Evolutionary conservation across 768 basidiomycete species (phyloP), one percentile per base, ranked within the genome.

Genomic region (Kwoniella pini): DNA sequence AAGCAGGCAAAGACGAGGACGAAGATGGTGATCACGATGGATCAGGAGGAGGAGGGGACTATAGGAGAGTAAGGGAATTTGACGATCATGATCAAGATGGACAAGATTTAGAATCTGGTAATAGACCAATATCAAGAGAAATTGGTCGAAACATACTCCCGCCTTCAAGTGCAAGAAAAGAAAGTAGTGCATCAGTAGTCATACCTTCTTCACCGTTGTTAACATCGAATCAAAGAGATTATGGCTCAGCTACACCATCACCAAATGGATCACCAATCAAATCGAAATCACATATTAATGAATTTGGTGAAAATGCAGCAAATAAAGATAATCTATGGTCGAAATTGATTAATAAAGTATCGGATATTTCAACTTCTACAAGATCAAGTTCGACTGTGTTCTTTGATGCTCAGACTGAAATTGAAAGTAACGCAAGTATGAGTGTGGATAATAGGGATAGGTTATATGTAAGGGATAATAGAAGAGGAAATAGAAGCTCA

Each of bases 1-100:
- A 78, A 54, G 70, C 64, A 21, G 64, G 67, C 2, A 54, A 70
- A 27, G 31, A 39, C 7, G 45, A 49, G 2, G 69, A 70, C 19
- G 65, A 53, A 26, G 52, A 51, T 6, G 33, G 33, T 3, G 11
- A 38, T 3, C 3, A 27, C 36, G 21, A 26, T 26, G 27, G 22
- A 31, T n/a, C n/a, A n/a, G 44, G 39, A 4, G 31, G 26, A 22
- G 22, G 33, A 54, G 59, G 43, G 43, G 36, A 54, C 13, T 40
- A 42, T 43, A 17, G 22, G n/a, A 40, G 54, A 6, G 26, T 43
- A 19, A 44, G 28, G n/a, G 42, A 42, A 55, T 17, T n/a, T 31
- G 43, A 57, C 13, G 44, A 48, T 44, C 15, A 44, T 5, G 22
- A 26, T 13, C 30, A 36, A 40, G 19, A 21, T 38, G 22, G n/a